Conservation (phyloP, 805 yeast genomes). For the Crinitomyces ghanaensis region DNA sequence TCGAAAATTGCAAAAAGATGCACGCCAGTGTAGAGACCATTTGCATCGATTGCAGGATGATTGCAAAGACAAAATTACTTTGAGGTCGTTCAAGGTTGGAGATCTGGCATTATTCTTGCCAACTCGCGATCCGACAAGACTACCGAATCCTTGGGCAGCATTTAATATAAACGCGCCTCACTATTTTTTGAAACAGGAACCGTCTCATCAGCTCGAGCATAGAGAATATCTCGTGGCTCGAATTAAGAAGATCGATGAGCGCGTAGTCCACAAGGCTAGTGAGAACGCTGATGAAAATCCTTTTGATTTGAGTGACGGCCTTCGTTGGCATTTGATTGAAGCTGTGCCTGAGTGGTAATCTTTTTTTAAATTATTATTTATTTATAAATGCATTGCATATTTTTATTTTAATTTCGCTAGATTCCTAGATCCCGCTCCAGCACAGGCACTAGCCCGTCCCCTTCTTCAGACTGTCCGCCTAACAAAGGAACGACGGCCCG, state of each 20-base stretch:
- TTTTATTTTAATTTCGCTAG: too few relatives aligned
- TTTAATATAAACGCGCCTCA: conserved; percentile 85
- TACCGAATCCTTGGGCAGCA: conserved; percentile 74
- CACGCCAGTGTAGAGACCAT: conserved; percentile 34
- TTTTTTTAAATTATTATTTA: too few relatives aligned
- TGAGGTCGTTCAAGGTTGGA: conserved; percentile 54
- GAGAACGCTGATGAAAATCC: conserved; percentile 48
- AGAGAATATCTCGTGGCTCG: conserved; percentile 82
- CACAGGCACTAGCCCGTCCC: too few relatives aligned
- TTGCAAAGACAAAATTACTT: conserved; percentile 44
- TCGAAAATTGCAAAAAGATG: conserved; percentile 68
- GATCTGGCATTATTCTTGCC: conserved; percentile 82
- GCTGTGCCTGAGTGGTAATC: too few relatives aligned
- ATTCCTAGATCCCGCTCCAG: too few relatives aligned
- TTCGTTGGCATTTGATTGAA: conserved; percentile 52
- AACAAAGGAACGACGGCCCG: conserved; percentile 39
- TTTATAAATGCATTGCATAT: too few relatives aligned
- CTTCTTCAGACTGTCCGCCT: conserved; percentile 4
- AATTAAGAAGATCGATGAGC: conserved; percentile 45
- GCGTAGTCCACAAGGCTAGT: conserved; percentile 31
- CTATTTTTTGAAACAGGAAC: conserved; percentile 51
- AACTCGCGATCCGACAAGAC: conserved; percentile 40
- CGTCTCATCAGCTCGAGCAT: conserved; percentile 24
- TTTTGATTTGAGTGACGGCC: conserved; percentile 49
- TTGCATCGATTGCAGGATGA: conserved; percentile 22